Conservation (phyloP, 805 yeast species). For the Groenewaldozyma salmanticensis region DNA sequence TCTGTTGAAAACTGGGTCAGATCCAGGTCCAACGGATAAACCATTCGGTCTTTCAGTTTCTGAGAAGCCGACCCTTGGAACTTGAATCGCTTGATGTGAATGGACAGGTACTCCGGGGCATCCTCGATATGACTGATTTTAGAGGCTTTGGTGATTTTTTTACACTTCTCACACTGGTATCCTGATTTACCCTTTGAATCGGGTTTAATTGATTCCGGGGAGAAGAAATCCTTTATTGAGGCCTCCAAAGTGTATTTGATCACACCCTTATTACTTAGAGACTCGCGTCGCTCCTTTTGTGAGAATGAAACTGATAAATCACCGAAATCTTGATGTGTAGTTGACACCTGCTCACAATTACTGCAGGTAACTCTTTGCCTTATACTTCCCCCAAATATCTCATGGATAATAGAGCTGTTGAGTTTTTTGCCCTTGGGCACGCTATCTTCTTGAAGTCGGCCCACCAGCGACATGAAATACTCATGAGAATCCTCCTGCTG, state of each 20-base stretch:
- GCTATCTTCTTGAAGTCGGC: conserved; percentile 82
- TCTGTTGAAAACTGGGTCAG: conserved; percentile 42
- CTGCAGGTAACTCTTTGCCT: conserved; percentile 79
- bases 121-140: conserved; percentile 65
- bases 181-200: conserved; percentile 40
- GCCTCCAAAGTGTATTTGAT: conserved; percentile 52
- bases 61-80: conserved; percentile 50
- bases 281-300: conserved; percentile 17
- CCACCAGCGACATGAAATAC: conserved; percentile 84
- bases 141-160: conserved; percentile 62
- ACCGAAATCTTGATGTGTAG: conserved; percentile 87
- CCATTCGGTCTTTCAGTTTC: conserved; percentile 79
- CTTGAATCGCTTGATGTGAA: conserved; percentile 86
- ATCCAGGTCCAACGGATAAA: conserved; percentile 70
- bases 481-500: conserved; percentile 98
- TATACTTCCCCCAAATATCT: conserved; percentile 86
- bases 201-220: conserved; percentile 64
- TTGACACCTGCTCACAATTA: conserved; percentile 70
- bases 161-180: conserved; percentile 82
- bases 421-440: conserved; percentile 85
- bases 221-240: conserved; percentile 73
- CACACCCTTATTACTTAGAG: conserved; percentile 29
- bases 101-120: conserved; percentile 80
- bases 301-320: conserved; percentile 79
- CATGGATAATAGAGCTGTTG: conserved; percentile 74